phyloP scores from a whole-genome alignment of 441 rosid species.

The Euphorbia celastroides region DNA sequence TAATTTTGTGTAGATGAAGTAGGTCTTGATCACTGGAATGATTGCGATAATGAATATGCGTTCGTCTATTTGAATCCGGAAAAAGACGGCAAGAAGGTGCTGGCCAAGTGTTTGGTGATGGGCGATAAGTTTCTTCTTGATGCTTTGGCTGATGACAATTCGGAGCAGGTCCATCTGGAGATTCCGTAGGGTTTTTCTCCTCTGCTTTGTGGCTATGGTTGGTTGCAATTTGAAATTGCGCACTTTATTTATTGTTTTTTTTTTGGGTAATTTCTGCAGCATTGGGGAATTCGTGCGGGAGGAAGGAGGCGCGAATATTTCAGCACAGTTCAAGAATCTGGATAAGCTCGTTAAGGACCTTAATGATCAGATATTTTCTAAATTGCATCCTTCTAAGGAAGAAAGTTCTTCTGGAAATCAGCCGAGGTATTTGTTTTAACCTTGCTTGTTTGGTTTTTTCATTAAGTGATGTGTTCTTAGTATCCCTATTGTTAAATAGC shows the following conservation, averaged over 20 bases:
- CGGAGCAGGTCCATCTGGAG: slow-evolving; percentile 64
- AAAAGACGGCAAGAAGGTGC: slow-evolving; percentile 44
- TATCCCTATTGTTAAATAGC: no score
- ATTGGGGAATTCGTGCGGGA: slow-evolving; percentile 48
- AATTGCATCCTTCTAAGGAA: slow-evolving; percentile 33
- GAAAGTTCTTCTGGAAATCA: slow-evolving; percentile 27
- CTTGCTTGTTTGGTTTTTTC: not conserved
- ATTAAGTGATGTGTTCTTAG: no score
- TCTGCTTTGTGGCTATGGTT: not conserved
- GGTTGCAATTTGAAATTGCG: not conserved
- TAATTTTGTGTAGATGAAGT: slow-evolving; percentile 47
- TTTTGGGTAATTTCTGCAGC: slow-evolving; percentile 32
- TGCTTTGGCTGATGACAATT: slow-evolving; percentile 49
- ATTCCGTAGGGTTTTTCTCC: slow-evolving; percentile 40
- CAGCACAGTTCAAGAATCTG: slow-evolving; percentile 54
- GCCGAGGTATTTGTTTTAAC: slow-evolving; percentile 31
- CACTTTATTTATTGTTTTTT: not conserved
- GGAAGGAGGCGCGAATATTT: slow-evolving; percentile 33
- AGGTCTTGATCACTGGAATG: slow-evolving; percentile 76
- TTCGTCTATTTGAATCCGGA: slow-evolving; percentile 62
- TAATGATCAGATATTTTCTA: slow-evolving; percentile 40
- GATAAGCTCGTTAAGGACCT: slow-evolving; percentile 48
- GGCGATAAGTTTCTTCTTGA: slow-evolving; percentile 53
- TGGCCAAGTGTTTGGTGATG: slow-evolving; percentile 71
- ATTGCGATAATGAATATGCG: slow-evolving; percentile 54